phyloP scores from a whole-genome alignment of 257 asterid genomes.

The Eucommia ulmoides region DNA sequence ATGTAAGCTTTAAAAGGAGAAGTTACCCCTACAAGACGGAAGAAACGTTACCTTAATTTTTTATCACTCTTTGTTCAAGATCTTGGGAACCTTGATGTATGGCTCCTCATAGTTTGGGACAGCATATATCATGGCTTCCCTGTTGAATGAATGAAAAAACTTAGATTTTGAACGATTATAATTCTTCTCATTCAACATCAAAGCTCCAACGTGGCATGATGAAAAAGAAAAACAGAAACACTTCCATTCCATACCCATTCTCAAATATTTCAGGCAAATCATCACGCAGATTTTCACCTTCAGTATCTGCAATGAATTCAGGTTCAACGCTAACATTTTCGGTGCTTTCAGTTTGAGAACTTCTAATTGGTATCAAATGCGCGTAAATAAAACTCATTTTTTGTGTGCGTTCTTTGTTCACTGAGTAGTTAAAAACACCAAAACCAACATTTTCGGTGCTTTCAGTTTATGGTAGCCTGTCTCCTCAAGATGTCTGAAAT shows the following conservation, averaged over 20 bases:
- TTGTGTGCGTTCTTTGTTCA: too few relatives aligned
- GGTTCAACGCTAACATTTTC: too few relatives aligned
- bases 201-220: neutral
- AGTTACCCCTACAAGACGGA: too few relatives aligned
- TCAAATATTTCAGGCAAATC: conserved; percentile 45
- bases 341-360: too few relatives aligned
- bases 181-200: neutral
- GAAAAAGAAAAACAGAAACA: neutral
- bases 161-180: neutral
- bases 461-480: too few relatives aligned
- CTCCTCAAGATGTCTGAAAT: too few relatives aligned
- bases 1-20: too few relatives aligned
- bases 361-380: too few relatives aligned
- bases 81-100: conserved; percentile 81
- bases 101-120: conserved; percentile 62
- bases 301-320: conserved; percentile 59
- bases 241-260: conserved; percentile 32
- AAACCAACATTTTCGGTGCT: too few relatives aligned
- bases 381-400: too few relatives aligned
- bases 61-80: conserved; percentile 55
- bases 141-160: conserved; percentile 9
- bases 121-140: conserved; percentile 60
- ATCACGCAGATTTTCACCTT: conserved; percentile 40
- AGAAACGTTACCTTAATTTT: too few relatives aligned
- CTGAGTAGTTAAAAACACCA: too few relatives aligned